Evolutionary conservation across 805 yeast genomes (phyloP).

Genomic region (Debaryomyces maramus): DNA sequence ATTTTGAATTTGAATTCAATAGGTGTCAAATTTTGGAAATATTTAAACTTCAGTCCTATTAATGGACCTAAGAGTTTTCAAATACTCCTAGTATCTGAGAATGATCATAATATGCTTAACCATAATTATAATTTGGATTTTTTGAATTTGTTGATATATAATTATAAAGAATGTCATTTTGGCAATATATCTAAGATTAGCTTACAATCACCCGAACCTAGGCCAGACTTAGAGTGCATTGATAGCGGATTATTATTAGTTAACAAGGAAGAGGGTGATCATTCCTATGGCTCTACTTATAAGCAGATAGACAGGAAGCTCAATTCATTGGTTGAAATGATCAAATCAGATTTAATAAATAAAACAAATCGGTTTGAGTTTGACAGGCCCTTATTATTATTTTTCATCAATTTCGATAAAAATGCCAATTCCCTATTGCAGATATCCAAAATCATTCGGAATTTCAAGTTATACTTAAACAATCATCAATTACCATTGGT

Average conservation of each 20-base stretch:
- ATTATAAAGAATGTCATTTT: conserved; percentile 49
- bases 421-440: conserved; percentile 47
- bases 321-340: conserved; percentile 34
- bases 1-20: conserved; percentile 47
- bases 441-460: conserved; percentile 47
- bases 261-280: conserved; percentile 17
- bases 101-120: conserved; percentile 21
- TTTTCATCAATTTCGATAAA: conserved; percentile 49
- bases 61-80: conserved; percentile 51
- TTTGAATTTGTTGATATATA: conserved; percentile 39
- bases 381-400: conserved; percentile 49
- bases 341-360: conserved; percentile 39
- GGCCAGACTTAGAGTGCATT: conserved; percentile 30
- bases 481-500: conserved; percentile 44
- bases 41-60: conserved; percentile 56
- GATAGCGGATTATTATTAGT: conserved; percentile 28
- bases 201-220: conserved; percentile 25
- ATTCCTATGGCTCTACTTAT: conserved; percentile 28
- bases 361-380: conserved; percentile 43
- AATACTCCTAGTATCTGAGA: conserved; percentile 46
- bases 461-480: conserved; percentile 40
- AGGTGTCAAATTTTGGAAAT: conserved; percentile 56
- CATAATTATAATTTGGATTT: conserved; percentile 35
- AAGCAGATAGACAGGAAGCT: conserved; percentile 29
- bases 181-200: conserved; percentile 44